phyloP scores from a whole-genome alignment of 257 asterid species.

The Nicotiana obtusifolia region DNA sequence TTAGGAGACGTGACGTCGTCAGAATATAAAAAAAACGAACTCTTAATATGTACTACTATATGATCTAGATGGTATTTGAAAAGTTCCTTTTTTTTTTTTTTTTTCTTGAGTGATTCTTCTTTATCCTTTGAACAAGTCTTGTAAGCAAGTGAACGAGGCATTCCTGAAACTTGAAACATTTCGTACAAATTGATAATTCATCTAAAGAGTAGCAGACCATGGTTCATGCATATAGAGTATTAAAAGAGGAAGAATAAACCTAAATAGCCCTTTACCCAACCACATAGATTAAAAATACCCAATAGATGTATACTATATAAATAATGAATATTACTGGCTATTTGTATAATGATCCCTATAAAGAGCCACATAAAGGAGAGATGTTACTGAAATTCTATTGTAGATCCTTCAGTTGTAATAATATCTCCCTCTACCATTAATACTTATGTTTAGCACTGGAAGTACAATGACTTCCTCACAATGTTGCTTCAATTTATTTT shows the following conservation, averaged over 20 bases:
- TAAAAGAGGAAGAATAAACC: too few species aligned
- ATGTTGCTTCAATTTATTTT: too few species aligned
- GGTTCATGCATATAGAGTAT: neutral
- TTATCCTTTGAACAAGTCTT: constrained; percentile 24
- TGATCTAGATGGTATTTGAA: constrained; percentile 2
- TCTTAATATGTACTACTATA: neutral
- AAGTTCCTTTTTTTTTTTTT: constrained; percentile 8
- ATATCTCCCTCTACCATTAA: too few species aligned
- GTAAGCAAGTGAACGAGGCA: neutral
- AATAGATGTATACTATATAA: too few species aligned
- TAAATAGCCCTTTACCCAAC: neutral
- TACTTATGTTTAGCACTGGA: neutral
- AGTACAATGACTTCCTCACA: neutral
- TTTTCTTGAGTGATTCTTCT: neutral
- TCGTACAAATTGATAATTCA: neutral
- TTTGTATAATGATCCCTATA: neutral
- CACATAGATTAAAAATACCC: too few species aligned
- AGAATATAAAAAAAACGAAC: constrained; percentile 11
- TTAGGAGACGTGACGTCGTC: constrained; percentile 8
- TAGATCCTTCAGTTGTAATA: too few species aligned
- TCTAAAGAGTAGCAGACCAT: neutral
- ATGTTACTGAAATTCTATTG: too few species aligned
- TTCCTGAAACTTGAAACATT: neutral
- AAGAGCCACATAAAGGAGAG: neutral
- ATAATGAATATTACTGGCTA: too few species aligned